Percentiles rank a stretch among this genome's conserved stretches.
These are phyloP conservation scores for Bisporella sp. DNA, from an alignment of 2,329 filamentous ascomycete genomes.

Conservation along the genomic window DNA sequence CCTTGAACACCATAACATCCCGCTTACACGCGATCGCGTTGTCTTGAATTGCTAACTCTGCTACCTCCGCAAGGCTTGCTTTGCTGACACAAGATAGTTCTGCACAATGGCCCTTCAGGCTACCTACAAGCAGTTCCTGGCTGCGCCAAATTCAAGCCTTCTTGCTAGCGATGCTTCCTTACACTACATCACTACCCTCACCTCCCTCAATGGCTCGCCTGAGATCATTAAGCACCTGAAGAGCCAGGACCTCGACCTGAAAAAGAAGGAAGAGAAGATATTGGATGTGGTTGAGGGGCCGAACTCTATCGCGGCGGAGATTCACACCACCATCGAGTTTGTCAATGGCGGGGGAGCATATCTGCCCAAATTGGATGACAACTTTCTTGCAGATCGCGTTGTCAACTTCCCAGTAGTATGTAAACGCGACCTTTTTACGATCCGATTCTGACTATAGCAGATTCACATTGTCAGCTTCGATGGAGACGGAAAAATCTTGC, in stretches of 20 bases:
- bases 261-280: slow-evolving; percentile 75
- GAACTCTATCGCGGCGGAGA: slow-evolving; percentile 65
- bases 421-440: slow-evolving; percentile 16
- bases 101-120: slow-evolving; percentile 40
- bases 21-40: too few species aligned
- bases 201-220: slow-evolving; percentile 60
- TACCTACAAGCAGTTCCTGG: slow-evolving; percentile 67
- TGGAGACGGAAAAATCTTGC: slow-evolving; percentile 66
- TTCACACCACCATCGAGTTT: slow-evolving; percentile 81
- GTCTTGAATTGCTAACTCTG: too few species aligned
- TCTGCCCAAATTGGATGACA: slow-evolving; percentile 85
- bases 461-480: slow-evolving; percentile 87
- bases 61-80: too few species aligned
- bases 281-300: slow-evolving; percentile 67
- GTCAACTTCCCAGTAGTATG: slow-evolving; percentile 77
- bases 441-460: slow-evolving; percentile 36
- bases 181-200: slow-evolving; percentile 87
- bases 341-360: slow-evolving; percentile 74
- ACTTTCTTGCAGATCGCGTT: slow-evolving; percentile 78
- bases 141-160: slow-evolving; percentile 54
- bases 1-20: too few species aligned
- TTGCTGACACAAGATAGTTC: too few species aligned
- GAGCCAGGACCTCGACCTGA: slow-evolving; percentile 64
- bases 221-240: slow-evolving; percentile 79
- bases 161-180: slow-evolving; percentile 61